Conservation (phyloP, 1,284 basidiomycete species). For the Ceraceosorus guamensis region DNA sequence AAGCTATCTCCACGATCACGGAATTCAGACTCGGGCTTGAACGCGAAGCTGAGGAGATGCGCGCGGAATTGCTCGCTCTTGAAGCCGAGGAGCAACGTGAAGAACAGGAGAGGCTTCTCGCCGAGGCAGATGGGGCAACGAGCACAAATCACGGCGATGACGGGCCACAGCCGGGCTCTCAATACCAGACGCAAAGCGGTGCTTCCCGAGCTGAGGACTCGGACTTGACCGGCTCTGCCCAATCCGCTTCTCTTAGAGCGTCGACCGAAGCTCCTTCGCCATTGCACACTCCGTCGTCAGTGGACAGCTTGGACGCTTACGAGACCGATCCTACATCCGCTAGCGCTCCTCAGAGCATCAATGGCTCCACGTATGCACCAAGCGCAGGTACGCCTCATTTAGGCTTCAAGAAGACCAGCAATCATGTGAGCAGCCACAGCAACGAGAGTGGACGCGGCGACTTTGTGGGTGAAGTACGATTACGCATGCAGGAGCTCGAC, state of each 20-base stretch:
- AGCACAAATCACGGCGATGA: neutral
- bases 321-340: conserved; percentile 9
- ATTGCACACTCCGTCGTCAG: conserved; percentile 1
- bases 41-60: conserved; percentile 38
- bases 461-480: conserved; percentile 1
- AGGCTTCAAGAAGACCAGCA: too few species aligned
- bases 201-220: neutral
- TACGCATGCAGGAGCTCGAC: neutral
- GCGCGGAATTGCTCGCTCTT: conserved; percentile 25
- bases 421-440: neutral
- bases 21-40: conserved; percentile 41
- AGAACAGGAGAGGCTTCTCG: neutral
- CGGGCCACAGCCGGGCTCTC: neutral
- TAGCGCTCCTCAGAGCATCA: conserved; percentile 7
- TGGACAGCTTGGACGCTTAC: conserved; percentile 5
- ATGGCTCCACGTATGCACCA: too few species aligned
- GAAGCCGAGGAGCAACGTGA: conserved; percentile 14
- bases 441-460: neutral
- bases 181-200: neutral
- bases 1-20: conserved; percentile 34
- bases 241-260: neutral
- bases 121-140: neutral
- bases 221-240: neutral
- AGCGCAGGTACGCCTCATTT: too few species aligned
- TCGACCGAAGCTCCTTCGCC: conserved; percentile 2